Percentiles rank a stretch among this genome's conserved stretches.
phyloP scores from a whole-genome alignment of 768 basidiomycete species.

The Lyophyllum semitale region DNA sequence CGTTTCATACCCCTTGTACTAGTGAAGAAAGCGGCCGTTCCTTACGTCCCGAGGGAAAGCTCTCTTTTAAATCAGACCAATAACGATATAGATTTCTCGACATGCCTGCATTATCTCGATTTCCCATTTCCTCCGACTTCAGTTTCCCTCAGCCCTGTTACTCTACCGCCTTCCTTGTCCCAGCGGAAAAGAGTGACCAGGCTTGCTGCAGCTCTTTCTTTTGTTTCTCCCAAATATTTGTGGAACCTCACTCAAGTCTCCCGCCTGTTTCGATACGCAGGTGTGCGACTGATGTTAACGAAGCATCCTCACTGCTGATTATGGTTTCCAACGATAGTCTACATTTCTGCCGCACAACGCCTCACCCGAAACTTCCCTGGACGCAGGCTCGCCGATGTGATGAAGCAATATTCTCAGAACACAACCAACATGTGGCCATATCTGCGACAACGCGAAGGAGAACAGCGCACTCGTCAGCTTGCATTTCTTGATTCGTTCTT shows the following conservation, averaged over 20 bases:
- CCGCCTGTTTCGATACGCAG: constrained; percentile 63
- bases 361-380: constrained; percentile 53
- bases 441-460: constrained; percentile 49
- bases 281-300: constrained; percentile 31
- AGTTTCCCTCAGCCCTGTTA: constrained; percentile 39
- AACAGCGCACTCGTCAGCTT: constrained; percentile 36
- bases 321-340: constrained; percentile 42
- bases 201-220: constrained; percentile 57
- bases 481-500: constrained; percentile 56
- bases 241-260: constrained; percentile 53
- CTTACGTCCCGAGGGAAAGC: background rate
- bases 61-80: background rate
- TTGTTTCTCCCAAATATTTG: constrained; percentile 46
- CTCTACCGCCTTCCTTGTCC: constrained; percentile 58
- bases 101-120: constrained; percentile 30
- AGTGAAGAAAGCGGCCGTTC: constrained; percentile 6
- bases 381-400: constrained; percentile 40
- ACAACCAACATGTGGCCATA: constrained; percentile 78
- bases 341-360: constrained; percentile 58
- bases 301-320: constrained; percentile 4
- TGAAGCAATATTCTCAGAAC: constrained; percentile 38
- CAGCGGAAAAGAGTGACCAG: constrained; percentile 55
- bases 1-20: constrained; percentile 35
- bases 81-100: background rate
- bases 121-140: constrained; percentile 24